Base-by-base conservation (phyloP, 2,329 filamentous ascomycete species). In the Ascomycota sp. region DNA sequence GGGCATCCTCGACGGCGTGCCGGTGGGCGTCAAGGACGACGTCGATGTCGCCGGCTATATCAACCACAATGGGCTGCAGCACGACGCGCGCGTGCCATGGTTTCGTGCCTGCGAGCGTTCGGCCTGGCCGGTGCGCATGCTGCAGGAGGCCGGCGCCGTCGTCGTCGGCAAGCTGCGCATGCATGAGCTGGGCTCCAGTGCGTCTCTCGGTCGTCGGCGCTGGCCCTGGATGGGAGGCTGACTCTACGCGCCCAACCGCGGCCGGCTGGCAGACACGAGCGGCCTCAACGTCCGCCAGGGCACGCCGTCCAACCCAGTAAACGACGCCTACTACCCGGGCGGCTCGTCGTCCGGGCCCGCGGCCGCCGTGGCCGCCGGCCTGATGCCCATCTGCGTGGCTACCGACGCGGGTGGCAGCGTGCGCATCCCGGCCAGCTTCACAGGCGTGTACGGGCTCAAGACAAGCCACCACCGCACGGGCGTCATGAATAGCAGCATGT, bases 21-120 rank as follows among this genome's bases (percentile, higher is more conserved):
- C 82, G 0, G 66, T 91, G 29, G 77, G 75, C 0, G 68, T 89
- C 41, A 92, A 93, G 53, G 82, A 91, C 44, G 81, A 92, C 43
- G 63, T 75, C 11, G 63, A 75, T 37, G 57, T 83, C 21, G 61
- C 69, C 37, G 80, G 77, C 10, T 85, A 82, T 45, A 63, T 67
- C 30, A 68, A 63, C 36, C 75, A 69, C 31, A 53, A 66, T 28
- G 81, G 77, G 15, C 72, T 75, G 42, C 63, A 55, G 36, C 57
- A 72, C 27, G 61, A 75, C 37, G 63, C 66, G 33, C 64, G 57
- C 2, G 43, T 57, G 24, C 48, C 54, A 3, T 59, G 50, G 38
- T 68, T 62, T 64, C 61, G 40, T 31, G 54, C 63, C 36, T 57
- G 44, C 37, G 57, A 43, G 45, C 52, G 60, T 35, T 79, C 78